Conservation (phyloP, 2,329 filamentous ascomycete genomes). For the Fusarium sp. region DNA sequence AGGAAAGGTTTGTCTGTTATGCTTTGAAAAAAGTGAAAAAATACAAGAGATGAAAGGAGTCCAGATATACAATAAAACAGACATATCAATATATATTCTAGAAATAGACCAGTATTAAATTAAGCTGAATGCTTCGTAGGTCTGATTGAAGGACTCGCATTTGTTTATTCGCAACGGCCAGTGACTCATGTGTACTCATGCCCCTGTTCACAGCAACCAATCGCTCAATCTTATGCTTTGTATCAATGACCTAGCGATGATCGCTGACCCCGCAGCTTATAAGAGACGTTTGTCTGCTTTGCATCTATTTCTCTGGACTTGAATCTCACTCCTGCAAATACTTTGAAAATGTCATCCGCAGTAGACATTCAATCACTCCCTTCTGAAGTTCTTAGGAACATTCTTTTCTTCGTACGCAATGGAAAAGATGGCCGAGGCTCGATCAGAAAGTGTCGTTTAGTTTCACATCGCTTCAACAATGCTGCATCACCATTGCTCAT, state of each 20-base stretch:
- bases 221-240: background rate
- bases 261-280: background rate
- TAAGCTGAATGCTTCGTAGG: fast-evolving
- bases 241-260: background rate
- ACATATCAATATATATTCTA: too few relatives aligned
- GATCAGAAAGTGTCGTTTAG: background rate
- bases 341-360: background rate
- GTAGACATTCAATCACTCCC: background rate
- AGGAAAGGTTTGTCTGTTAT: background rate
- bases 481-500: background rate
- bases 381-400: background rate
- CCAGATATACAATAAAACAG: fast-evolving
- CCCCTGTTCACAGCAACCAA: background rate
- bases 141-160: background rate
- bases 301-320: background rate
- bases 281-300: background rate
- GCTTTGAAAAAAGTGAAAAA: too few relatives aligned
- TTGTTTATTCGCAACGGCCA: background rate
- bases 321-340: too few relatives aligned
- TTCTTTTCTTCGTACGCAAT: background rate
- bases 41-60: background rate
- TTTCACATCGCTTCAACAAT: background rate
- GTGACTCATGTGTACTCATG: background rate
- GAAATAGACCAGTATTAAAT: too few relatives aligned
- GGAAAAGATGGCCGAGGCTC: background rate